Conservation (phyloP, 805 yeast species). For the Lipomyces yamadae region DNA sequence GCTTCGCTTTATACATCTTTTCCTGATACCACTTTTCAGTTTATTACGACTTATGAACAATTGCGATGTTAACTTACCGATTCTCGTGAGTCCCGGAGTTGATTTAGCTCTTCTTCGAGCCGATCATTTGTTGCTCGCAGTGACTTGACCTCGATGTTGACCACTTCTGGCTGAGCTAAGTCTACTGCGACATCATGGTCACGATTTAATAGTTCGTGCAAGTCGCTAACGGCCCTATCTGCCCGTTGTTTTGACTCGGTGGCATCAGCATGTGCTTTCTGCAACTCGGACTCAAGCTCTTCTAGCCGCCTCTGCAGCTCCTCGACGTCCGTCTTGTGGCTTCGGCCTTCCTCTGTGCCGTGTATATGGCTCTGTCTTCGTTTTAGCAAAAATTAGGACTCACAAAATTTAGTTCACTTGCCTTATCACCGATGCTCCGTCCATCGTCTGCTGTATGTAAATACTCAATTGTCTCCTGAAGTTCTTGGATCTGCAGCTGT, state of each 20-base stretch:
- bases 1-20: background rate
- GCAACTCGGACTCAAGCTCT: background rate
- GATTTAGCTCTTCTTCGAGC: conserved; percentile 14
- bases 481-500: conserved; percentile 18
- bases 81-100: background rate
- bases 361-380: background rate
- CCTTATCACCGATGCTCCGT: background rate
- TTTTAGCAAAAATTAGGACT: background rate
- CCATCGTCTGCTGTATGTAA: conserved; percentile 9
- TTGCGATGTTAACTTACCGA: background rate
- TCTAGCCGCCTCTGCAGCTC: background rate
- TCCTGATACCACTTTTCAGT: background rate
- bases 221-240: background rate
- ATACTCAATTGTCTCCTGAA: conserved; percentile 24
- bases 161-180: background rate
- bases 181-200: background rate
- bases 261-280: background rate
- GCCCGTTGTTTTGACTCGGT: background rate
- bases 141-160: conserved; percentile 2
- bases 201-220: conserved; percentile 2
- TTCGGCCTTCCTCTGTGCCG: background rate
- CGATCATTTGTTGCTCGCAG: conserved; percentile 7
- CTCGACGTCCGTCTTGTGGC: background rate
- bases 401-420: background rate
- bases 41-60: background rate